Percentiles rank a stretch among this genome's conserved stretches.
These are phyloP conservation scores for Odontarrhena argentea DNA, from an alignment of 345 rosid genomes.

Conservation along the genomic window DNA sequence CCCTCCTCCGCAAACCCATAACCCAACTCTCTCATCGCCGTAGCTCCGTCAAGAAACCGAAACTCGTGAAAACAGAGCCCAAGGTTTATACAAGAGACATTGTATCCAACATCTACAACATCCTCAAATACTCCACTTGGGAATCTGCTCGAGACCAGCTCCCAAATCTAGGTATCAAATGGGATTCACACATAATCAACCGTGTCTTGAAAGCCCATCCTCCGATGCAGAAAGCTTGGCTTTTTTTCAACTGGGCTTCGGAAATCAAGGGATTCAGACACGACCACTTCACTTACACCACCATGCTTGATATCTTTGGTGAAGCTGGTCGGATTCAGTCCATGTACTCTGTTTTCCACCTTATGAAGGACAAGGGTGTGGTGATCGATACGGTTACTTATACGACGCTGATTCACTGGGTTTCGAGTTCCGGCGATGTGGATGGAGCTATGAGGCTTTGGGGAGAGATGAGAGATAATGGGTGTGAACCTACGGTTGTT, in stretches of 20 bases:
- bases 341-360: slow-evolving; percentile 58
- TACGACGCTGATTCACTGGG: slow-evolving; percentile 82
- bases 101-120: slow-evolving; percentile 56
- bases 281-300: slow-evolving; percentile 85
- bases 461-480: slow-evolving; percentile 67
- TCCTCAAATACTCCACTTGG: slow-evolving; percentile 78
- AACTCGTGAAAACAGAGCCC: slow-evolving; percentile 33
- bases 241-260: slow-evolving; percentile 80
- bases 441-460: slow-evolving; percentile 66
- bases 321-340: slow-evolving; percentile 79
- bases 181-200: slow-evolving; percentile 85
- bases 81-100: slow-evolving; percentile 56
- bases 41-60: slow-evolving; percentile 35
- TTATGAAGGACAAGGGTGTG: slow-evolving; percentile 66
- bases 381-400: slow-evolving; percentile 70
- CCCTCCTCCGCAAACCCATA: neutral
- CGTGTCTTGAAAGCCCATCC: slow-evolving; percentile 83
- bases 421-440: slow-evolving; percentile 63
- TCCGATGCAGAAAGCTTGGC: slow-evolving; percentile 93
- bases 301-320: slow-evolving; percentile 92
- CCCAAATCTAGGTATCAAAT: slow-evolving; percentile 46
- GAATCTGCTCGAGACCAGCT: slow-evolving; percentile 70
- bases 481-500: slow-evolving; percentile 63
- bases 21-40: slow-evolving; percentile 15
- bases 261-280: slow-evolving; percentile 62